Conservation (phyloP, 257 asterid genomes). For the Catharanthus roseus region DNA sequence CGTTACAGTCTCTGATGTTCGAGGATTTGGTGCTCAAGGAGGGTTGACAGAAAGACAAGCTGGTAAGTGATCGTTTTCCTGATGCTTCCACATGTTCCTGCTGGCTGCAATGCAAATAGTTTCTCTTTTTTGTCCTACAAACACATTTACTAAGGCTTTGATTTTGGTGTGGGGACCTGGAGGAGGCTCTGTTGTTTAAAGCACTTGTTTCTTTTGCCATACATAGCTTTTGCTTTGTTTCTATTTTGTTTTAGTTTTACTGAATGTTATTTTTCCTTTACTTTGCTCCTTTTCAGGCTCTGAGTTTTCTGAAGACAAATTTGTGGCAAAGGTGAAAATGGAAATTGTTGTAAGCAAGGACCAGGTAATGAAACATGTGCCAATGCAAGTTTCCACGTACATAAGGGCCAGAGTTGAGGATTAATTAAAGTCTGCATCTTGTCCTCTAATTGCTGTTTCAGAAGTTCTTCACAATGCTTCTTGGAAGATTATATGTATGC, state of each 20-base stretch:
- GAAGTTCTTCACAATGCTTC: neutral
- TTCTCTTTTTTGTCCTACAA: neutral
- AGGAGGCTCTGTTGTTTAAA: neutral
- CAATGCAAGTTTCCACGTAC: neutral
- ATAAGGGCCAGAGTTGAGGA: neutral
- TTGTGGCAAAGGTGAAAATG: constrained; percentile 83
- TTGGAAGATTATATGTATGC: neutral
- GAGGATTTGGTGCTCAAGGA: constrained; percentile 97
- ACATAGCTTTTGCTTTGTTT: neutral
- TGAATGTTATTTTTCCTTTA: constrained; percentile 1
- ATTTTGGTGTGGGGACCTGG: neutral
- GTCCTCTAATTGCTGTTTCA: neutral
- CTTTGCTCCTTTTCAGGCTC: constrained; percentile 53
- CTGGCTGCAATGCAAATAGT: neutral
- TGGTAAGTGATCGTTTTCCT: constrained; percentile 38
- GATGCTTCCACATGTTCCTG: constrained; percentile 11
- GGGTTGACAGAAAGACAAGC: constrained; percentile 90
- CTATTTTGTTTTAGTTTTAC: neutral
- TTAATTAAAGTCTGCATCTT: neutral
- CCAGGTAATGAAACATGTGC: constrained; percentile 45
- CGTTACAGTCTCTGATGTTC: constrained; percentile 88
- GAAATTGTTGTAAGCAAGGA: constrained; percentile 92
- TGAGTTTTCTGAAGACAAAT: constrained; percentile 80
- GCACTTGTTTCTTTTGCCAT: neutral
- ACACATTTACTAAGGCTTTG: no score